Evolutionary conservation across 1,284 basidiomycete species (phyloP).

Genomic region (Tylopilus sp.): DNA sequence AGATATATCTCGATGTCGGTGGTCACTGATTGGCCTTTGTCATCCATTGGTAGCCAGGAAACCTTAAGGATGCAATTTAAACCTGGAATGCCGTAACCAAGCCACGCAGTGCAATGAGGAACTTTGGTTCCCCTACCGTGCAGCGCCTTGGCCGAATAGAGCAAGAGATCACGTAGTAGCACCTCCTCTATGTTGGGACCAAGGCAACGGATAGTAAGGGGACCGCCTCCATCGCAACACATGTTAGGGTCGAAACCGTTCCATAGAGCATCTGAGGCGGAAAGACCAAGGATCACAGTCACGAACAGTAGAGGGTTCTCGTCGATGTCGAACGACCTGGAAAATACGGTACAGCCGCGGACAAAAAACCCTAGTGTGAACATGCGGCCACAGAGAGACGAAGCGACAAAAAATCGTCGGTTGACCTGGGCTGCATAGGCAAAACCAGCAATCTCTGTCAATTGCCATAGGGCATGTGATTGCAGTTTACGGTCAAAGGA

Average conservation of each 20-base stretch:
- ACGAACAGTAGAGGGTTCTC: background rate
- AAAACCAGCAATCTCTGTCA: background rate
- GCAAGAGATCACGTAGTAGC: background rate
- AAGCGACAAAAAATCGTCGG: background rate
- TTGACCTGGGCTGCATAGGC: background rate
- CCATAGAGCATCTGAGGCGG: background rate
- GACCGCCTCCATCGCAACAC: background rate
- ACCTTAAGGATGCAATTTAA: background rate
- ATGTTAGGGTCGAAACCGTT: background rate
- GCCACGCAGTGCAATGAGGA: background rate
- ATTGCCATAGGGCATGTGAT: background rate
- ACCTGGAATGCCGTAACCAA: no score
- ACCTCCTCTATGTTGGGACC: background rate
- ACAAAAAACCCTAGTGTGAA: background rate
- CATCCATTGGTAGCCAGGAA: background rate
- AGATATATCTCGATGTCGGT: background rate
- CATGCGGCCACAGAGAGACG: background rate
- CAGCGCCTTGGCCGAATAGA: background rate
- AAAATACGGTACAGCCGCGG: background rate
- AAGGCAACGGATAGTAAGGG: background rate
- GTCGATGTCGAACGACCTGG: background rate
- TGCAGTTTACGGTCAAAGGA: background rate
- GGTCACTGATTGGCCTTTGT: background rate
- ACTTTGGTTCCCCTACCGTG: background rate
- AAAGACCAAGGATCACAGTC: background rate